These are phyloP conservation scores for Berberis vulgaris DNA, from an alignment of 164 flowering plant species.

Conservation along the genomic window DNA sequence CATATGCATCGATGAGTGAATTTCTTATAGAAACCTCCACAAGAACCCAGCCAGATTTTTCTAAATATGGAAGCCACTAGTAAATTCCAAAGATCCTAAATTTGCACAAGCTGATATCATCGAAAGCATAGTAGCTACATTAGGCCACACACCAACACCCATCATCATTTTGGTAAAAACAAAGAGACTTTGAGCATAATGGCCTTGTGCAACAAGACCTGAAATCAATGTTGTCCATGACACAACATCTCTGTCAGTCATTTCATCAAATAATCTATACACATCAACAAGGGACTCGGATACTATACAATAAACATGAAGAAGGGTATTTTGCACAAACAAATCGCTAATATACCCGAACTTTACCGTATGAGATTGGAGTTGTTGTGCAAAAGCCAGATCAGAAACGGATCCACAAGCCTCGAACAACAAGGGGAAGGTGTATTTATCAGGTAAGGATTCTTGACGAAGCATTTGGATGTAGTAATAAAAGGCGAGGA, in stretches of 20 bases:
- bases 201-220: slow-evolving; percentile 12
- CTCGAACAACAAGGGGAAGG: slow-evolving; percentile 16
- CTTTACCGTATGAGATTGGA: slow-evolving; percentile 13
- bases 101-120: slow-evolving; percentile 15
- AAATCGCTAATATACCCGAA: slow-evolving; percentile 6
- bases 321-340: slow-evolving; percentile 14
- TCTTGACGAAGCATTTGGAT: slow-evolving; percentile 9
- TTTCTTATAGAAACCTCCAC: slow-evolving; percentile 10
- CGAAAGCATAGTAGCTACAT: slow-evolving; percentile 13
- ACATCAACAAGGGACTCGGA: slow-evolving; percentile 8
- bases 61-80: slow-evolving; percentile 11
- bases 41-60: slow-evolving; percentile 12
- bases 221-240: slow-evolving; percentile 22
- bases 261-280: slow-evolving; percentile 6
- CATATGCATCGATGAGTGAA: slow-evolving; percentile 16
- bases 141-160: slow-evolving; percentile 8
- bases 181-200: slow-evolving; percentile 5
- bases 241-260: slow-evolving; percentile 15
- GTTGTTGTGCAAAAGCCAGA: slow-evolving; percentile 13
- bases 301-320: slow-evolving; percentile 2
- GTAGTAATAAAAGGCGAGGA: slow-evolving; percentile 8
- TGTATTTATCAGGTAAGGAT: slow-evolving; percentile 15
- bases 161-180: slow-evolving; percentile 10
- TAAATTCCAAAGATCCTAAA: slow-evolving; percentile 14
- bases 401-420: slow-evolving; percentile 14